Conservation (phyloP, 164 flowering plant species). For the Kalanchoe fedtschenkoi region DNA sequence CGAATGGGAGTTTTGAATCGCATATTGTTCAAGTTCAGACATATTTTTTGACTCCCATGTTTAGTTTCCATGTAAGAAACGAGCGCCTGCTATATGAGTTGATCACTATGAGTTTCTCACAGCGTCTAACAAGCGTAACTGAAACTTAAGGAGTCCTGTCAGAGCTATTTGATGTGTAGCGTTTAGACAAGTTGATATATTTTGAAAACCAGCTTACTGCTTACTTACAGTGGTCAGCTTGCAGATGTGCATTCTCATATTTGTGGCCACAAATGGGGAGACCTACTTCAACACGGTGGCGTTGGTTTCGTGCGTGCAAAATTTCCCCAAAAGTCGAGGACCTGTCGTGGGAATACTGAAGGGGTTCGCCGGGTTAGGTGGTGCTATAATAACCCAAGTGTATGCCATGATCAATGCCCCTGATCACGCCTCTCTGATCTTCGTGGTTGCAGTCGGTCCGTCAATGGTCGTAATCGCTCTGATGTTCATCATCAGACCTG, state of each 20-base stretch:
- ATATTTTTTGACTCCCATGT: too few species aligned
- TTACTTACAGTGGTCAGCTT: slow-evolving; percentile 7
- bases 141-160: too few species aligned
- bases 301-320: slow-evolving; percentile 85
- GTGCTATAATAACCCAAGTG: slow-evolving; percentile 79
- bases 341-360: slow-evolving; percentile 93
- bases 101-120: too few species aligned
- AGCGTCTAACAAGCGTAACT: too few species aligned
- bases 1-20: too few species aligned
- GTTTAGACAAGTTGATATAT: too few species aligned
- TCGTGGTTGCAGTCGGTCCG: slow-evolving; percentile 95
- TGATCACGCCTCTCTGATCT: slow-evolving; percentile 68
- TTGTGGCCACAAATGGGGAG: slow-evolving; percentile 88
- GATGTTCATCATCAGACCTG: slow-evolving; percentile 82
- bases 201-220: not conserved
- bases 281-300: slow-evolving; percentile 89
- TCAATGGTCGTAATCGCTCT: slow-evolving; percentile 62
- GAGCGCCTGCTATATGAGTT: too few species aligned
- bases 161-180: too few species aligned
- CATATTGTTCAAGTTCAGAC: too few species aligned
- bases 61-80: too few species aligned
- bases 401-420: slow-evolving; percentile 62
- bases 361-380: slow-evolving; percentile 88
- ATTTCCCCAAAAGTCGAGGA: slow-evolving; percentile 89
- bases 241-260: slow-evolving; percentile 90